A percentile compares a stretch with the other conserved stretches of the same genome.
These are phyloP conservation scores for Eragrostis curvula DNA, from an alignment of 176 grass and related monocot genomes.

Conservation along the genomic window DNA sequence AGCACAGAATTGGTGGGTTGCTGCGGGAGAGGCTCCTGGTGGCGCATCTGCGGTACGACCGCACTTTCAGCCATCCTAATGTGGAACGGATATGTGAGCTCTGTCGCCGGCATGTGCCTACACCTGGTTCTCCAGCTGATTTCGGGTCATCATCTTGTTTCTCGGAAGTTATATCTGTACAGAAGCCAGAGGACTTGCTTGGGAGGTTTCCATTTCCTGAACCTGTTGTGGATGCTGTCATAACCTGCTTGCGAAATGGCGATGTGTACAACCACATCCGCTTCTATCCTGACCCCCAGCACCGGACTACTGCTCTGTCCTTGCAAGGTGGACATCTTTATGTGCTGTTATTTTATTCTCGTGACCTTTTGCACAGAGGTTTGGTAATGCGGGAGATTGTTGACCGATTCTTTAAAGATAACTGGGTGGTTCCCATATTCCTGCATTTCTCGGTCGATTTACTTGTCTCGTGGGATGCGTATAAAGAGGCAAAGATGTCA, in stretches of 20 bases:
- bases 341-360: slow-evolving; percentile 67
- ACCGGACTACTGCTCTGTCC: slow-evolving; percentile 63
- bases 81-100: slow-evolving; percentile 61
- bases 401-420: slow-evolving; percentile 74
- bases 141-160: slow-evolving; percentile 6
- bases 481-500: slow-evolving; percentile 70
- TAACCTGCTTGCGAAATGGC: slow-evolving; percentile 57
- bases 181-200: slow-evolving; percentile 65
- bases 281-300: slow-evolving; percentile 71
- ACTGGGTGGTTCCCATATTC: slow-evolving; percentile 73
- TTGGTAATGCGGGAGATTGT: slow-evolving; percentile 71
- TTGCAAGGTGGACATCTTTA: slow-evolving; percentile 63
- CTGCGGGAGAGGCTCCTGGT: slow-evolving; percentile 75
- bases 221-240: slow-evolving; percentile 53
- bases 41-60: slow-evolving; percentile 52
- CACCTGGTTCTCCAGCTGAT: background rate
- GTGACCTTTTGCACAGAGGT: slow-evolving; percentile 52
- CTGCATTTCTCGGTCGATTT: slow-evolving; percentile 73
- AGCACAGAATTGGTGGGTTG: slow-evolving; percentile 58
- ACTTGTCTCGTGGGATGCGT: slow-evolving; percentile 71
- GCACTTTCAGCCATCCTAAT: slow-evolving; percentile 55
- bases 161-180: slow-evolving; percentile 46
- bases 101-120: slow-evolving; percentile 46
- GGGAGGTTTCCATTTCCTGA: slow-evolving; percentile 73
- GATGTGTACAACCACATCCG: slow-evolving; percentile 56